These are phyloP conservation scores for Cryptosporidium ubiquitum DNA, from an alignment of 169 alveolate genomes.

Conservation along the genomic window DNA sequence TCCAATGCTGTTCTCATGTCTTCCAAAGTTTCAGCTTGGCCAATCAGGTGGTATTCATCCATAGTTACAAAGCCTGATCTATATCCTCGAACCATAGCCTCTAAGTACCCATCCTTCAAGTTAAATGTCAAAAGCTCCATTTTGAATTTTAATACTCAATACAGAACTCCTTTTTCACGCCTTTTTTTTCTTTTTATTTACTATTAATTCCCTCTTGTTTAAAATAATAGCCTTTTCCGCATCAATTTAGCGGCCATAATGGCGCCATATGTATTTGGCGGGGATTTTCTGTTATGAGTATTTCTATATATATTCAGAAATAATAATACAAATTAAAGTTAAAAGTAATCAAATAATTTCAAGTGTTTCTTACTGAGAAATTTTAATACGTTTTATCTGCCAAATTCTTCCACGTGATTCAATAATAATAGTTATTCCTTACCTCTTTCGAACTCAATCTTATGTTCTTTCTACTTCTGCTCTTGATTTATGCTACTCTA, in stretches of 20 bases:
- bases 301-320: no score
- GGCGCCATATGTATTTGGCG: slow-evolving; percentile 25
- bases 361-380: no score
- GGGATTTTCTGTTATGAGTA: not conserved
- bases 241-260: slow-evolving; percentile 18
- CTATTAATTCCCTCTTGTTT: not conserved
- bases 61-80: slow-evolving; percentile 95
- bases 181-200: not conserved
- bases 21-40: slow-evolving; percentile 89
- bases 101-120: slow-evolving; percentile 95
- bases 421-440: no score
- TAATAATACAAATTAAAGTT: no score
- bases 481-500: no score
- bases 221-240: slow-evolving; percentile 12
- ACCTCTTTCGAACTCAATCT: no score
- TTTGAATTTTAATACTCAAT: slow-evolving; percentile 20
- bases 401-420: no score
- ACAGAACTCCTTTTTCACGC: slow-evolving; percentile 61
- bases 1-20: slow-evolving; percentile 93
- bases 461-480: no score
- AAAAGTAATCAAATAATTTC: no score
- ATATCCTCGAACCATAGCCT: slow-evolving; percentile 95
- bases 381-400: no score
- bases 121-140: slow-evolving; percentile 95
- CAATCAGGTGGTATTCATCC: slow-evolving; percentile 91